These are phyloP conservation scores for Strobilomyces echinocephalus DNA, from an alignment of 768 basidiomycete species.

Conservation along the genomic window DNA sequence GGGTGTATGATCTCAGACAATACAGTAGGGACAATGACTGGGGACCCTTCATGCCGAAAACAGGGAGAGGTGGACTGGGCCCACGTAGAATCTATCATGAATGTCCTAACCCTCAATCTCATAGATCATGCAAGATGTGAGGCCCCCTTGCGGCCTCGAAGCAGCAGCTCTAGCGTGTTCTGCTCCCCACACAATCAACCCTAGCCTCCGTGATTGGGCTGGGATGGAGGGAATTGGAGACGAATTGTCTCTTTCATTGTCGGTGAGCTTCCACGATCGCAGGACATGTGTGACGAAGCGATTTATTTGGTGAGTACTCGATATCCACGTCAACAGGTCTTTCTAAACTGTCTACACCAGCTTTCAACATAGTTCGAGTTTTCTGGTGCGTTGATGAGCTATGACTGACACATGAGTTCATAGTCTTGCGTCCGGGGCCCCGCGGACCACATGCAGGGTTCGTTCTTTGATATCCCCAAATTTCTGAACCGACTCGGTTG, in stretches of 20 bases:
- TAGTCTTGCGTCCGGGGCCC: slow-evolving; percentile 22
- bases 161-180: slow-evolving; percentile 52
- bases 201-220: slow-evolving; percentile 55
- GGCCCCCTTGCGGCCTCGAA: slow-evolving; percentile 49
- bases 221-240: slow-evolving; percentile 74
- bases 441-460: slow-evolving; percentile 15
- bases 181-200: slow-evolving; percentile 39
- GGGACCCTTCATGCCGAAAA: slow-evolving; percentile 49
- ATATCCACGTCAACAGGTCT: neutral
- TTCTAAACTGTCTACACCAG: slow-evolving; percentile 23
- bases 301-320: slow-evolving; percentile 22
- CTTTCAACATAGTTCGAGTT: slow-evolving; percentile 44
- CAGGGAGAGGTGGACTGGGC: slow-evolving; percentile 54
- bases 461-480: slow-evolving; percentile 51
- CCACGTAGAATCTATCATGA: slow-evolving; percentile 56
- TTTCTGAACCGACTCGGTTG: slow-evolving; percentile 62
- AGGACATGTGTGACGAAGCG: slow-evolving; percentile 15
- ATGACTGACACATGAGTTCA: neutral
- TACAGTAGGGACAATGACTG: slow-evolving; percentile 48
- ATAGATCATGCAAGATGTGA: slow-evolving; percentile 37
- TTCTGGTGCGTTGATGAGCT: neutral
- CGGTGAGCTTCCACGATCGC: slow-evolving; percentile 36
- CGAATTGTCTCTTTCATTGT: slow-evolving; percentile 72
- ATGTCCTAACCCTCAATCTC: slow-evolving; percentile 50
- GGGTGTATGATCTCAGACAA: slow-evolving; percentile 64